Base-by-base conservation (phyloP, 129 eudicot genomes). In the Flaveria brownii region DNA sequence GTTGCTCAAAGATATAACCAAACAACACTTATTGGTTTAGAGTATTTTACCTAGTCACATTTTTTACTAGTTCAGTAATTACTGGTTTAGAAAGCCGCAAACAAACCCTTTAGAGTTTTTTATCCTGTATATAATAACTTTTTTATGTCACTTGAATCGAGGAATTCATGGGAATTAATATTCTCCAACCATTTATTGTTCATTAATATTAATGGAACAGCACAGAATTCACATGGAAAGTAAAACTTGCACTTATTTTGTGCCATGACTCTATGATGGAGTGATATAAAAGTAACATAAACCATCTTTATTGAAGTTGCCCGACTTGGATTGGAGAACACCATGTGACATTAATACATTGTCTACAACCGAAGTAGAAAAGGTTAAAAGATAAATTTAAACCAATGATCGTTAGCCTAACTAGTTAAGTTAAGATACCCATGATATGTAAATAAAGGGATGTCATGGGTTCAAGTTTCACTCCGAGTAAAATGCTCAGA, bases 271-370 rank as follows among this genome's bases (percentile, higher is more conserved):
- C 36, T 55, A 12, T 59, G 22, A 49, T 62, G 46, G 66, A 78
- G 66, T 71, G 66, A 76, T 49, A 62, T 25, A 49, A 45, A 71
- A 59, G 52, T 70, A 20, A 71, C 23, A 70, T 45, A 78, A 36
- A 14, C 9, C 18, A 18, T 41, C 60, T 71, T 49, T 62, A 69
- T 68, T 56, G 56, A 55, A 51, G 68, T 54, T 23, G 55, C 41
- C 41, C 70, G 36, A 74, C 45, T 61, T 25, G 14, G 12, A 23
- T 57, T 22, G 25, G 67, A 9, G 30, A 51, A 55, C 39, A 33
- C 56, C 46, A 5, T 22, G 12, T 11, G 14, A 17, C 4, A 72
- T n/a, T 15, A n/a, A 16, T 72, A 55, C 61, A 17, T 55, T 18
- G 61, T 55, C 26, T 55, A 55, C 61, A n/a, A 55, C 61, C 26